phyloP scores from a whole-genome alignment of 1,139 yeast species.

The Yamadazyma siamensis region DNA sequence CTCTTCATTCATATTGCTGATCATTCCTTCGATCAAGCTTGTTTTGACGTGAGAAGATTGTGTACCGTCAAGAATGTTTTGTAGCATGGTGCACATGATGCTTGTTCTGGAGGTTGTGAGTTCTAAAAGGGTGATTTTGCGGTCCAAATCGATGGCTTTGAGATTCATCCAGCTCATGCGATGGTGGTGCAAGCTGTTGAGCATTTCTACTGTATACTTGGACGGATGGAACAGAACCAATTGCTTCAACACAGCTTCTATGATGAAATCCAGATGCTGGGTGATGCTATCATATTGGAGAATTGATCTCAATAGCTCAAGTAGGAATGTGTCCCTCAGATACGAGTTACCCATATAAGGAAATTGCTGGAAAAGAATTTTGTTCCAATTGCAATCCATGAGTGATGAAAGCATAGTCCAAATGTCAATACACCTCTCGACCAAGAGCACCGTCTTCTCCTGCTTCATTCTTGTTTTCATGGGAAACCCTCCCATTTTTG shows the following conservation, averaged over 20 bases:
- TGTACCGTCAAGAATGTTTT: conserved; percentile 6
- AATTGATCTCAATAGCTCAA: conserved; percentile 28
- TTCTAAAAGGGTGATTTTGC: conserved; percentile 10
- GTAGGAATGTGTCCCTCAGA: conserved; percentile 34
- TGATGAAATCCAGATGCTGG: conserved; percentile 22
- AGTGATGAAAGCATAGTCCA: conserved; percentile 27
- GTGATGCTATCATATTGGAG: conserved; percentile 19
- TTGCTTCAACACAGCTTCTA: conserved; percentile 20
- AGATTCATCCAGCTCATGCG: conserved; percentile 17
- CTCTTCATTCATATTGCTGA: conserved; percentile 26
- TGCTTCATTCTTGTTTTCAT: conserved; percentile 25
- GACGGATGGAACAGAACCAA: conserved; percentile 26
- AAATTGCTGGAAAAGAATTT: conserved; percentile 33
- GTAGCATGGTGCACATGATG: conserved; percentile 7
- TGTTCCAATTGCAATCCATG: conserved; percentile 32
- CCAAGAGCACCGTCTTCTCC: conserved; percentile 16
- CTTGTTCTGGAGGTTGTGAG: conserved; percentile 8
- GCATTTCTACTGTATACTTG: conserved; percentile 20
- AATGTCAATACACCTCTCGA: conserved; percentile 25
- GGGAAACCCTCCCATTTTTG: conserved; percentile 38
- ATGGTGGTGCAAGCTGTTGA: conserved; percentile 19
- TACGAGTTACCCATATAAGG: conserved; percentile 39
- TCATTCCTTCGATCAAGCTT: conserved; percentile 5
- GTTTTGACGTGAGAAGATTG: conserved; percentile 7
- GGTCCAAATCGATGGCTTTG: conserved; percentile 6